Percentiles rank a stretch among this genome's conserved stretches.
Conservation (phyloP, 805 yeast genomes). For the Grigorovia transvaalensis region DNA sequence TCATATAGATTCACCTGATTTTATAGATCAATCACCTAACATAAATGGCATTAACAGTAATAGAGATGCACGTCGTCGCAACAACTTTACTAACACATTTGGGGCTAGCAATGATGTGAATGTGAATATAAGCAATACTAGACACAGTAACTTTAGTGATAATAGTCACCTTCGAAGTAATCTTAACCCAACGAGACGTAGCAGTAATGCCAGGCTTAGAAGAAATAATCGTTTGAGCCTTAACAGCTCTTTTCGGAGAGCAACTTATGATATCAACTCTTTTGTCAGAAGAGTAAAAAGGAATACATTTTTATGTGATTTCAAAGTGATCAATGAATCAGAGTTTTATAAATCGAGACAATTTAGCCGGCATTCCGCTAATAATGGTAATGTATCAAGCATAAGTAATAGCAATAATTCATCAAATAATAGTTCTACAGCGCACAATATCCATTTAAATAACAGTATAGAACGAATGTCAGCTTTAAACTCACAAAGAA, state of each 20-base stretch:
- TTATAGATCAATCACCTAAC: not conserved
- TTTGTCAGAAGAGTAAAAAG: conserved; percentile 13
- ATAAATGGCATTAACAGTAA: not conserved
- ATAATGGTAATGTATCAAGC: not conserved
- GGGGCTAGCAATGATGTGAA: not conserved
- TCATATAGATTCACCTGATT: not conserved
- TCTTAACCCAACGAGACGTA: not conserved
- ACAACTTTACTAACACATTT: too few species aligned
- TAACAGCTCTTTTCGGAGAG: not conserved
- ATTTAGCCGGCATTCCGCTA: not conserved
- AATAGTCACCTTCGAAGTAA: not conserved
- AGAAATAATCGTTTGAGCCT: not conserved
- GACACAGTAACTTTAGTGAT: not conserved
- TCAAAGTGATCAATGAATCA: conserved; percentile 5
- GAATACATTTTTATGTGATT: conserved; percentile 16
- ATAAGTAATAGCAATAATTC: not conserved
- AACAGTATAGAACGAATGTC: not conserved
- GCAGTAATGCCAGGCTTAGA: not conserved
- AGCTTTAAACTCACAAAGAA: not conserved
- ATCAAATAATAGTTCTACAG: not conserved
- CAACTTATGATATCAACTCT: conserved; percentile 9
- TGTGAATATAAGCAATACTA: not conserved
- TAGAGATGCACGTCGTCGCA: not conserved
- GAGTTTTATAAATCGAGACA: not conserved
- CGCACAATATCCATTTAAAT: not conserved